Base-by-base conservation (phyloP, 495 filamentous ascomycete genomes). In the Glonium stellatum region DNA sequence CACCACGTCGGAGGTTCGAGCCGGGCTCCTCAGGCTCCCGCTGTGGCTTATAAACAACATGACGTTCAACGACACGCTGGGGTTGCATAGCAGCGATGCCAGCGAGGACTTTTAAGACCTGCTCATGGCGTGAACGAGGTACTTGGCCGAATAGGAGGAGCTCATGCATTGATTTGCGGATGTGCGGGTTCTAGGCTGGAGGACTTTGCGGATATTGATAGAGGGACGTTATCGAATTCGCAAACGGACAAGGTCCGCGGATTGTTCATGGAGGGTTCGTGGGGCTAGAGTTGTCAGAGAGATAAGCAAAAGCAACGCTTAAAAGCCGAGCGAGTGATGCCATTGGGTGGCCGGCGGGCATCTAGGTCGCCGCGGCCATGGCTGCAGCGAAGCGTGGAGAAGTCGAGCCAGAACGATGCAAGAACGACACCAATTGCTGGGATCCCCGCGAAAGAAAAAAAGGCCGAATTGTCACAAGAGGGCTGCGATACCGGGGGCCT, bases 11-110 rank as follows among this genome's bases (percentile, higher is more conserved):
- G 58, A 62, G 75, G 79, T 59, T 25, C 13, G 57, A 21, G 53
- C 61, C 65, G 22, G 65, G 59, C 66, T 70, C 61, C 54, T 66
- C 57, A 25, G 58, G 59, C 49, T 63, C 48, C 54, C 80, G 75
- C 54, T 73, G 76, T 37, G 86, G 85, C 67, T 83, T 84, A 77
- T 84, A 89, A 59, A 88, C 70, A 63, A 87, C 72, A 64, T 83
- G 82, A 54, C 84, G 81, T 67, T 86, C 80, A 47, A 82, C 59
- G 56, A 80, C 72, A 58, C 75, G 76, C 61, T 77, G 74, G 23
- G 86, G 86, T 59, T 84, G 81, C 82, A 86, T 85, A 61, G 82
- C 82, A 27, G 84, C 81, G 57, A 88, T 70, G 48, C 84, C 86
- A 22, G 84, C 79, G 55, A 89, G 78, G 66, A 88, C 82, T 55